A percentile compares a stretch with the other conserved stretches of the same genome.
Conservation (phyloP, 148 eudicot species). For the Amaranthus hypochondriacus region DNA sequence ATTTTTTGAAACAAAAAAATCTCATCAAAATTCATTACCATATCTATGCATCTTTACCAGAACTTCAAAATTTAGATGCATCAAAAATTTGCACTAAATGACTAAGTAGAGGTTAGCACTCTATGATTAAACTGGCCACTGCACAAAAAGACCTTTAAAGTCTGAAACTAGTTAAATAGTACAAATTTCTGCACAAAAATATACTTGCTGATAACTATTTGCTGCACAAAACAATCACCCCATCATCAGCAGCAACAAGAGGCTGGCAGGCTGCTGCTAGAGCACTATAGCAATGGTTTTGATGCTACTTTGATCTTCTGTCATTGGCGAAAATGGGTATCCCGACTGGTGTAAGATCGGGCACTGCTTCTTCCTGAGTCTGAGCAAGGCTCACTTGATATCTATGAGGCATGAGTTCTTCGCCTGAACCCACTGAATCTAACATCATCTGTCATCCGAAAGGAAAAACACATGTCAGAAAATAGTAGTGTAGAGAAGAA, state of each 20-base stretch:
- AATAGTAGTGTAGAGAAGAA: too few relatives aligned
- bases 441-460: constrained; percentile 38
- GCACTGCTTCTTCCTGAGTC: constrained; percentile 16
- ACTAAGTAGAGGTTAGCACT: too few relatives aligned
- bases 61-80: too few relatives aligned
- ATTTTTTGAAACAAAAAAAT: too few relatives aligned
- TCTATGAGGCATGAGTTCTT: constrained; percentile 52
- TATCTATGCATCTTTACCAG: too few relatives aligned
- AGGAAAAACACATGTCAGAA: too few relatives aligned
- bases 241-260: background rate
- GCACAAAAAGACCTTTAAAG: background rate
- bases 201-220: background rate
- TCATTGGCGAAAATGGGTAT: background rate
- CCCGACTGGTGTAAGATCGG: background rate
- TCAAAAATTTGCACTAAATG: too few relatives aligned
- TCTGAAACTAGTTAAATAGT: too few relatives aligned
- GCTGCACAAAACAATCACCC: background rate
- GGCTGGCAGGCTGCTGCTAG: background rate
- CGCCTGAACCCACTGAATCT: constrained; percentile 25
- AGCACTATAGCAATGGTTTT: too few relatives aligned
- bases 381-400: constrained; percentile 14
- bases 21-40: too few relatives aligned
- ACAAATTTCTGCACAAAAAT: background rate
- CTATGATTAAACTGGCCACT: background rate
- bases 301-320: background rate